phyloP scores from a whole-genome alignment of 2,329 filamentous ascomycete genomes.

The Nemania sp. region DNA sequence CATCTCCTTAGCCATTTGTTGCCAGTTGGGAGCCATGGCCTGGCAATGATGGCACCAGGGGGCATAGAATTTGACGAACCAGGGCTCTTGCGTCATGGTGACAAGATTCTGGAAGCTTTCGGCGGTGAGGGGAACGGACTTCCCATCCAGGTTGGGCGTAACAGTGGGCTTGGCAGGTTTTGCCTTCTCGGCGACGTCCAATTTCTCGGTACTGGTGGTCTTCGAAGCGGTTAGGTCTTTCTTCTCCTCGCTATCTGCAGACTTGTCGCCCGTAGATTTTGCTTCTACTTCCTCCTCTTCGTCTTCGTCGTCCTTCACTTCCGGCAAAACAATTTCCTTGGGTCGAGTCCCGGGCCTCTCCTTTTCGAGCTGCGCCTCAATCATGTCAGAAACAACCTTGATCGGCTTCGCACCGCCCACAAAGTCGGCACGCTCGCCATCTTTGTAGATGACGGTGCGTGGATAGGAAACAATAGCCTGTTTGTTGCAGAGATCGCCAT shows the following conservation, averaged over 20 bases:
- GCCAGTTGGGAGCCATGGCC: constrained; percentile 88
- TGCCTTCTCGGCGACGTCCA: constrained; percentile 25
- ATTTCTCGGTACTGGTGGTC: constrained; percentile 28
- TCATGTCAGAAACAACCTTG: constrained; percentile 65
- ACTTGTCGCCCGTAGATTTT: constrained; percentile 35
- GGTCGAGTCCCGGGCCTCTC: constrained; percentile 82
- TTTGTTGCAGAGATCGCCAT: constrained; percentile 74
- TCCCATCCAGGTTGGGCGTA: constrained; percentile 74
- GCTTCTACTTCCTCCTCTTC: constrained; percentile 40
- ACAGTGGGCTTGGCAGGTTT: constrained; percentile 58
- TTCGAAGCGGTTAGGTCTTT: constrained; percentile 26
- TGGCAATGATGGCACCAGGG: constrained; percentile 98
- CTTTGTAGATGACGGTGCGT: constrained; percentile 77
- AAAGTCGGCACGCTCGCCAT: constrained; percentile 69
- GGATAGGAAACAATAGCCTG: constrained; percentile 74
- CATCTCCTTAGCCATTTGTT: constrained; percentile 88
- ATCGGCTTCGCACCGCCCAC: constrained; percentile 72
- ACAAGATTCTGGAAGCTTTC: constrained; percentile 87
- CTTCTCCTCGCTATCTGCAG: constrained; percentile 30
- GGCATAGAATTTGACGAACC: constrained; percentile 99
- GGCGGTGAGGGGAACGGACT: constrained; percentile 74
- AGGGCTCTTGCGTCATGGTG: constrained; percentile 84
- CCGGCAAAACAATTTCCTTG: constrained; percentile 68
- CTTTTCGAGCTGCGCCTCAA: constrained; percentile 78
- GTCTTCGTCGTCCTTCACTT: constrained; percentile 62